phyloP scores from a whole-genome alignment of 1,284 basidiomycete genomes.

The Takashimella tepidaria region DNA sequence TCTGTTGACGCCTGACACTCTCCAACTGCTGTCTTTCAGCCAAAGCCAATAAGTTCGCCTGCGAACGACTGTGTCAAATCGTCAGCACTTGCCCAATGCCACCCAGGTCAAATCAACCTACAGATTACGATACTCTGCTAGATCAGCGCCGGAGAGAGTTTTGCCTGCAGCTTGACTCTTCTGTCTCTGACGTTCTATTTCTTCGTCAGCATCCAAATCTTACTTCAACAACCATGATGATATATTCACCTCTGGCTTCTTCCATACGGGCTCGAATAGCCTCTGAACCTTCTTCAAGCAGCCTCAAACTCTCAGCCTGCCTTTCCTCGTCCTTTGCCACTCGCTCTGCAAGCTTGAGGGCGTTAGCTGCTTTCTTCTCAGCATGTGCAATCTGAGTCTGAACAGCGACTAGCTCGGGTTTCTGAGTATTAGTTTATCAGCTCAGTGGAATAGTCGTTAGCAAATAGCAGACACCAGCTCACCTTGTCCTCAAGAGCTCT shows the following conservation, averaged over 20 bases:
- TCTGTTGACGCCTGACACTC: slow-evolving; percentile 73
- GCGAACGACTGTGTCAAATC: slow-evolving; percentile 18
- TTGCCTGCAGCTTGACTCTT: slow-evolving; percentile 65
- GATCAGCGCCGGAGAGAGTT: slow-evolving; percentile 72
- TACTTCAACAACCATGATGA: too few relatives aligned
- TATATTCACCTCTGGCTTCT: slow-evolving; percentile 64
- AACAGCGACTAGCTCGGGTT: slow-evolving; percentile 70
- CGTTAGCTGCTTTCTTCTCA: slow-evolving; percentile 68
- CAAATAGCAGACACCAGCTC: too few relatives aligned
- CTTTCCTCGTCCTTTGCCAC: slow-evolving; percentile 65
- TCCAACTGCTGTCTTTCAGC: slow-evolving; percentile 84
- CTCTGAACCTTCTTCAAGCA: slow-evolving; percentile 61
- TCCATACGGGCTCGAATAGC: slow-evolving; percentile 66
- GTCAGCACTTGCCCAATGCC: too few relatives aligned
- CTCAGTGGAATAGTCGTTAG: not conserved
- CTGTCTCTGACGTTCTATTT: slow-evolving; percentile 68
- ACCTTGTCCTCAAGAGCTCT: slow-evolving; percentile 79
- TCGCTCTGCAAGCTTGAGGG: slow-evolving; percentile 59
- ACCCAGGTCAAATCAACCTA: slow-evolving; percentile 47
- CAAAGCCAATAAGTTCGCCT: slow-evolving; percentile 71
- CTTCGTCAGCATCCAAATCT: slow-evolving; percentile 7
- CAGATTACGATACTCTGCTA: slow-evolving; percentile 83
- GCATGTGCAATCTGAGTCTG: slow-evolving; percentile 86
- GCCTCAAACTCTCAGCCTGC: slow-evolving; percentile 59
- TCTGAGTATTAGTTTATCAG: slow-evolving; percentile 52